phyloP scores from a whole-genome alignment of 768 basidiomycete species.

The Dendrothele bispora region DNA sequence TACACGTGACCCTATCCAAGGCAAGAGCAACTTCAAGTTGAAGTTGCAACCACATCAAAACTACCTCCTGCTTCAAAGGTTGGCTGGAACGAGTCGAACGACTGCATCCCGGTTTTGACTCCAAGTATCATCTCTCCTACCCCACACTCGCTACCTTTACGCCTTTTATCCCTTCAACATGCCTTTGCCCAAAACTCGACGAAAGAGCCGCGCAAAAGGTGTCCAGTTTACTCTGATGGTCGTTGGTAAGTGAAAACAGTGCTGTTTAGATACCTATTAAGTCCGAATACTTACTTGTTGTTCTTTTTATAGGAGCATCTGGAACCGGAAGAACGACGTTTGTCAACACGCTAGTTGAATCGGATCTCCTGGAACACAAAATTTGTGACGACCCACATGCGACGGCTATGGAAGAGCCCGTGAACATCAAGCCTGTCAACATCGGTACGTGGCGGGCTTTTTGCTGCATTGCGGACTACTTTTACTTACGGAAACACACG shows the following conservation, averaged over 20 bases:
- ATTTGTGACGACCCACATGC: slow-evolving; percentile 59
- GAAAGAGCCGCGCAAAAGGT: slow-evolving; percentile 84
- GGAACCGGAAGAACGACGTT: slow-evolving; percentile 89
- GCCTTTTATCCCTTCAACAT: too few species aligned
- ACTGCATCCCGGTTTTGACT: too few species aligned
- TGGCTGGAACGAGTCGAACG: too few species aligned
- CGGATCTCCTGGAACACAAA: slow-evolving; percentile 72
- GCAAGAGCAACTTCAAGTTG: too few species aligned
- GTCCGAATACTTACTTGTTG: slow-evolving; percentile 8
- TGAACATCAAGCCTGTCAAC: slow-evolving; percentile 79
- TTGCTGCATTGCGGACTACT: not conserved
- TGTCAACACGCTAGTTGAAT: slow-evolving; percentile 89
- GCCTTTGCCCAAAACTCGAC: slow-evolving; percentile 50
- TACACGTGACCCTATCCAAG: too few species aligned
- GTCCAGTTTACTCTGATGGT: slow-evolving; percentile 90
- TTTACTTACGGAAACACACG: not conserved
- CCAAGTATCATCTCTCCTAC: too few species aligned
- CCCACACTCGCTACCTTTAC: too few species aligned
- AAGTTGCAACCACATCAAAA: too few species aligned
- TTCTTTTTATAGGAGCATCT: slow-evolving; percentile 66
- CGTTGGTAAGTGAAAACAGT: slow-evolving; percentile 59
- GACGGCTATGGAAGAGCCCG: slow-evolving; percentile 76
- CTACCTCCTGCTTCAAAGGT: too few species aligned
- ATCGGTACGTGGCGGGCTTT: slow-evolving; percentile 53
- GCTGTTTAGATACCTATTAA: not conserved